A percentile compares a stretch with the other conserved stretches of the same genome.
Conservation (phyloP, 441 rosid genomes). For the Euphorbia schlechtendalii region DNA sequence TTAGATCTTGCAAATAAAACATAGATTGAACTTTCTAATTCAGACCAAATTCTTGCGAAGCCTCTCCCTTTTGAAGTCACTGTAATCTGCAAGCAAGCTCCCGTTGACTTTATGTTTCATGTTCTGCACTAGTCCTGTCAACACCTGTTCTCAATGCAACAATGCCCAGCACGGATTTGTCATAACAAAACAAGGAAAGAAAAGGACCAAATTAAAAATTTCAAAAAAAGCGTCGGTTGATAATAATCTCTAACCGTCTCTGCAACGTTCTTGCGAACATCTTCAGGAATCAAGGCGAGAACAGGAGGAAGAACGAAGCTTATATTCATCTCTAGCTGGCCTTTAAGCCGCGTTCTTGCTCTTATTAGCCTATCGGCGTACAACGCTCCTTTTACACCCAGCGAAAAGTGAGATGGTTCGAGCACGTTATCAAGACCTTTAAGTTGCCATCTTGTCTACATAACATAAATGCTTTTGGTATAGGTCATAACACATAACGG, state of each 20-base stretch:
- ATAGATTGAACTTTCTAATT: background rate
- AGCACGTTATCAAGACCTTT: slow-evolving; percentile 52
- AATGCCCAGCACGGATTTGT: background rate
- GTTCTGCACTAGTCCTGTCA: slow-evolving; percentile 58
- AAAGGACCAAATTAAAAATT: too few species aligned
- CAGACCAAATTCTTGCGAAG: slow-evolving; percentile 10
- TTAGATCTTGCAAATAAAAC: background rate
- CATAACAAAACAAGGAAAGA: too few species aligned
- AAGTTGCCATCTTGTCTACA: slow-evolving; percentile 80
- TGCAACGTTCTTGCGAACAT: slow-evolving; percentile 52
- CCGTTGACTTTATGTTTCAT: slow-evolving; percentile 77
- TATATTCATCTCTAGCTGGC: slow-evolving; percentile 66
- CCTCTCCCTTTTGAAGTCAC: slow-evolving; percentile 50
- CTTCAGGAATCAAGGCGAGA: slow-evolving; percentile 59
- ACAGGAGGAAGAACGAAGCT: slow-evolving; percentile 74
- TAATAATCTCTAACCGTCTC: slow-evolving; percentile 52
- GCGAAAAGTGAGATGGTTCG: slow-evolving; percentile 60
- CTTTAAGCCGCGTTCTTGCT: slow-evolving; percentile 50
- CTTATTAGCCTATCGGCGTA: slow-evolving; percentile 60
- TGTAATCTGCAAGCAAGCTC: slow-evolving; percentile 78
- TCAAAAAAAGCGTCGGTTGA: too few species aligned
- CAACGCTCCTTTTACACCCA: slow-evolving; percentile 64
- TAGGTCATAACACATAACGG: too few species aligned
- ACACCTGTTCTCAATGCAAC: slow-evolving; percentile 34
- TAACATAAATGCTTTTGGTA: too few species aligned